Evolutionary conservation across 495 filamentous ascomycete species (phyloP), one percentile per base, ranked within the genome.

Genomic region (Hamigera avellanea): DNA sequence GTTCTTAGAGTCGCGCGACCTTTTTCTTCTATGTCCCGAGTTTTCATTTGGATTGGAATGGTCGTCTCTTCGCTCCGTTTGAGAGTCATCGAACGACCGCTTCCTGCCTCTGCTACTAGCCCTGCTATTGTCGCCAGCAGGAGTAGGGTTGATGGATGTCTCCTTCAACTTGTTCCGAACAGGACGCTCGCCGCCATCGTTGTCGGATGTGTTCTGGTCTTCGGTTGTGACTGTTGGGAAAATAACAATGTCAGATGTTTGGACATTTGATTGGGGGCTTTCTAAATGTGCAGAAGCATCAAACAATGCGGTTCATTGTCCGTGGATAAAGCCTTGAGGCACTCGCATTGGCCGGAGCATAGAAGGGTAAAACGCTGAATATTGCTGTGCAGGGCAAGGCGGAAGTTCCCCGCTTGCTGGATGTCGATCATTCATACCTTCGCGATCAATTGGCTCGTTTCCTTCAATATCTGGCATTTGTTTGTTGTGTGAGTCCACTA

Each of bases 141-240:
- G 42, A 12, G 55, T 50, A 15, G 61, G 57, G 8, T 61, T 67
- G 41, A 81, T 72, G 5, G 68, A 66, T 4, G 77, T 75, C 46
- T 78, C 66, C 53, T 75, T 73, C 30, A 81, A 51, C 46, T 80
- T 71, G 43, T 75, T 69, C 34, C 77, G 64, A 29, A 76, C 72
- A 8, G 71, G 72, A 39, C 67, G 64, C 46, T 76, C 73, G 43
- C 70, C 61, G 27, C 58, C 48, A 19, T 71, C 67, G 35, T 66
- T 67, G 45, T 73, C 70, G 34, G 62, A 68, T 18, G 46, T 49
- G 33, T 53, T 51, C 30, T 52, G 45, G 17, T 55, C 50, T 39
- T 56, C 56, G 15, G 47, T 43, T 17, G 46, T 46, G 29, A 44
- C 50, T 53, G 33, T 34, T 23, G 27, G 19, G 17, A 17, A 26